Conservation (phyloP, 306 rosid genomes). For the Vigna angularis region DNA sequence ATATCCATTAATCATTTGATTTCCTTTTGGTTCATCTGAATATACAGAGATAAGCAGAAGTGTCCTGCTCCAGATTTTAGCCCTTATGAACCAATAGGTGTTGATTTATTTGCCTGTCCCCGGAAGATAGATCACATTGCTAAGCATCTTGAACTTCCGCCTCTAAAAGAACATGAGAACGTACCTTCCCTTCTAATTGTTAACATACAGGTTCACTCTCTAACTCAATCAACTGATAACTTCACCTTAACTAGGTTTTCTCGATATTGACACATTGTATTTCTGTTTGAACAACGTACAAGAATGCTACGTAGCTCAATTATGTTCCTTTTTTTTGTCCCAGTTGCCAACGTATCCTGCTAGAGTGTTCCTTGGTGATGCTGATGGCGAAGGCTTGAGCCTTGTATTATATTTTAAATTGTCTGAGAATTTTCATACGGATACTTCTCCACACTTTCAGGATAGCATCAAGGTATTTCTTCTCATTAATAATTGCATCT, state of each 20-base stretch:
- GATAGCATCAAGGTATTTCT: slow-evolving; percentile 66
- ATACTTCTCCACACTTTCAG: slow-evolving; percentile 58
- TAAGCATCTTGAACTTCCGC: slow-evolving; percentile 74
- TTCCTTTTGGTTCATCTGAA: neutral
- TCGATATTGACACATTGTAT: neutral
- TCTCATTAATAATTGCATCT: neutral
- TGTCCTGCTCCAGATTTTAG: slow-evolving; percentile 62
- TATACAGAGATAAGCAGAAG: slow-evolving; percentile 67
- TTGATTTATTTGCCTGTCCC: slow-evolving; percentile 68
- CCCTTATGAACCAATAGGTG: slow-evolving; percentile 73
- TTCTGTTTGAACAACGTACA: neutral
- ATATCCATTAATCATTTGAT: slow-evolving; percentile 5
- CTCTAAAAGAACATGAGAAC: slow-evolving; percentile 56
- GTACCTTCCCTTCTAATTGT: slow-evolving; percentile 74
- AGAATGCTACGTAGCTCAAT: neutral
- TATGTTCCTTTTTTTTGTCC: neutral
- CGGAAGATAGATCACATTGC: slow-evolving; percentile 76
- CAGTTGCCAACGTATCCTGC: slow-evolving; percentile 80
- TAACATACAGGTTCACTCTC: slow-evolving; percentile 67
- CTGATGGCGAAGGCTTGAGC: slow-evolving; percentile 81
- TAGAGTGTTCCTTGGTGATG: slow-evolving; percentile 61
- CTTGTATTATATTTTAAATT: slow-evolving; percentile 74
- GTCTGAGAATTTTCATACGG: slow-evolving; percentile 63
- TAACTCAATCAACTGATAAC: neutral
- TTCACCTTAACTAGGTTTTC: neutral